These are phyloP conservation scores for Niebla homalea DNA, from an alignment of 495 filamentous ascomycete genomes.

Conservation along the genomic window DNA sequence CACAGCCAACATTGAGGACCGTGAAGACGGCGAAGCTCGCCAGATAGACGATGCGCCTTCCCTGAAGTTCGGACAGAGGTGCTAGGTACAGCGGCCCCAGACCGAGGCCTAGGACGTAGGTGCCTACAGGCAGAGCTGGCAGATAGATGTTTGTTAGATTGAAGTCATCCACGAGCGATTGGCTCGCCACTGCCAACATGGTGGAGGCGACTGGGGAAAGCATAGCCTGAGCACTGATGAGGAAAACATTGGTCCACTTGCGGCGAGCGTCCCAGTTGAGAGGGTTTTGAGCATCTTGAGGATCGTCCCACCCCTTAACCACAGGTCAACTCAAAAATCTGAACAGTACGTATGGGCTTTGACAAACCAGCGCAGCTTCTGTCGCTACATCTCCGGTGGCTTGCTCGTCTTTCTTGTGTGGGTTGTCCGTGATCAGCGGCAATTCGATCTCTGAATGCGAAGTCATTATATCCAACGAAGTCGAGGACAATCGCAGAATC, in stretches of 20 bases:
- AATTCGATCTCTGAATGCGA: no score
- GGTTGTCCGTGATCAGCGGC: no score
- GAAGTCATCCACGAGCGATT: slow-evolving; percentile 25
- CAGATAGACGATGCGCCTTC: slow-evolving; percentile 21
- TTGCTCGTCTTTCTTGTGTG: no score
- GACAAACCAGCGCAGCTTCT: no score
- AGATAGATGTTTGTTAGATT: slow-evolving; percentile 1
- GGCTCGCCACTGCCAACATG: slow-evolving; percentile 28
- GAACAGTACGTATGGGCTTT: no score
- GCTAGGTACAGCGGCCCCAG: slow-evolving; percentile 23
- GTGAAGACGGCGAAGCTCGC: slow-evolving; percentile 21
- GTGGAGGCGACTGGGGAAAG: slow-evolving; percentile 16
- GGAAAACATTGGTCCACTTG: neutral
- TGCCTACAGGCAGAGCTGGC: neutral
- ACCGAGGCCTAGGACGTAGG: slow-evolving; percentile 2
- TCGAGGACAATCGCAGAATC: no score
- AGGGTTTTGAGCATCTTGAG: neutral
- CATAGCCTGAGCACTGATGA: neutral
- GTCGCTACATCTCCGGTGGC: no score
- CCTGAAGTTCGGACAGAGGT: slow-evolving; percentile 27
- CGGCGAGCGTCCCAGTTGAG: neutral
- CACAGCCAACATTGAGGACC: slow-evolving; percentile 27
- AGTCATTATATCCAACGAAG: no score
- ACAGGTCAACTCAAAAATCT: no score
- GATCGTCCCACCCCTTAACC: no score